Conservation (phyloP, 1,139 yeast species). For the Yamadazyma kanchanaburiensis region DNA sequence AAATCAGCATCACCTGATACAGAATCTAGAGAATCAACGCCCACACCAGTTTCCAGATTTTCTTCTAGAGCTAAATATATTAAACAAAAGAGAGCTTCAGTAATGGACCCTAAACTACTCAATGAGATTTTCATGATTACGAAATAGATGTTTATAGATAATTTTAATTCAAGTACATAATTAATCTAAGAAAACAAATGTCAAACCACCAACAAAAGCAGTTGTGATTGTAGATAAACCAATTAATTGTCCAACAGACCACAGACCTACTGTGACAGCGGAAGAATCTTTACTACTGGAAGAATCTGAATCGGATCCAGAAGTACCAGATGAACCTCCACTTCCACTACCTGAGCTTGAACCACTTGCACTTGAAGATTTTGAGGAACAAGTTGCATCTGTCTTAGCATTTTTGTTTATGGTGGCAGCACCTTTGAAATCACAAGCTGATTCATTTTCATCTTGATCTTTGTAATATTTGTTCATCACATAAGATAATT, state of each 20-base stretch:
- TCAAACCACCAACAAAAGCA: conserved; percentile 38
- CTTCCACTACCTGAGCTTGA: conserved; percentile 31
- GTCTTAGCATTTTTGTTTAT: conserved; percentile 40
- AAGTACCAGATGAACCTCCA: conserved; percentile 15
- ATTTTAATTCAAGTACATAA: conserved; percentile 1
- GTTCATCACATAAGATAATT: conserved; percentile 61
- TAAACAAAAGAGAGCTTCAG: conserved; percentile 84
- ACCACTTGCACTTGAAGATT: conserved; percentile 31
- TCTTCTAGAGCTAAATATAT: conserved; percentile 86
- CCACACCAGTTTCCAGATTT: conserved; percentile 55
- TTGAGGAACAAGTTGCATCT: conserved; percentile 51
- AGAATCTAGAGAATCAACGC: conserved; percentile 9
- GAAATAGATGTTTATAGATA: conserved; percentile 18
- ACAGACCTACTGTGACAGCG: conserved; percentile 19
- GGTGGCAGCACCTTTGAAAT: conserved; percentile 64
- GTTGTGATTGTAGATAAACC: conserved; percentile 31
- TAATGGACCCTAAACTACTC: conserved; percentile 81
- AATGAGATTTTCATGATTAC: conserved; percentile 91
- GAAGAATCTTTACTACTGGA: conserved; percentile 10
- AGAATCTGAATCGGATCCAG: conserved; percentile 13
- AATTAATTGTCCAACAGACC: conserved; percentile 28
- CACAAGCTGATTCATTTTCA: conserved; percentile 51
- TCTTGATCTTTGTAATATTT: conserved; percentile 52
- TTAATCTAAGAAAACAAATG: conserved; percentile 27
- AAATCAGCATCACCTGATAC: conserved; percentile 1